A percentile compares a stretch with the other conserved stretches of the same genome.
phyloP scores from a whole-genome alignment of 345 rosid genomes.

The Clarkia xantiana region DNA sequence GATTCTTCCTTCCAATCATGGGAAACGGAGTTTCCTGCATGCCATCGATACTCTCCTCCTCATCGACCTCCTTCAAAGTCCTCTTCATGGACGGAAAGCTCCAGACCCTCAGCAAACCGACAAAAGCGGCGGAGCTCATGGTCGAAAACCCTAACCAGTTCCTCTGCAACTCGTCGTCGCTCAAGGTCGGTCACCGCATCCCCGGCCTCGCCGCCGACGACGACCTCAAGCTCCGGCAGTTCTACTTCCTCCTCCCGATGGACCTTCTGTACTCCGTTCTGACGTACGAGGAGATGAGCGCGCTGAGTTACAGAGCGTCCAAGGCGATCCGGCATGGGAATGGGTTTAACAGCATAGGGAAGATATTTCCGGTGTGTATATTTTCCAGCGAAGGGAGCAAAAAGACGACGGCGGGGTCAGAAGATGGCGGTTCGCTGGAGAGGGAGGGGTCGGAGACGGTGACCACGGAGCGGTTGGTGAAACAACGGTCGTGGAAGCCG shows the following conservation, averaged over 20 bases:
- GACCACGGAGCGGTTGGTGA: constrained; percentile 5
- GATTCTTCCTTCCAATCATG: constrained; percentile 10
- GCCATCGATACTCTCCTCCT: constrained; percentile 23
- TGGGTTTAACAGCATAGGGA: constrained; percentile 15
- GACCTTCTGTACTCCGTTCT: constrained; percentile 41
- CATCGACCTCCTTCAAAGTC: constrained; percentile 15
- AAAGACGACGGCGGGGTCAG: background rate
- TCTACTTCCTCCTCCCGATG: constrained; percentile 50
- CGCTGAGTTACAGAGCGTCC: constrained; percentile 20
- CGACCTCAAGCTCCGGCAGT: constrained; percentile 19
- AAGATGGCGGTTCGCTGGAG: background rate
- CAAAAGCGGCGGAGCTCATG: constrained; percentile 34
- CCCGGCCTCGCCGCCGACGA: constrained; percentile 32
- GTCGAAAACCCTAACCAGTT: constrained; percentile 31
- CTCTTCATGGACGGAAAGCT: constrained; percentile 19
- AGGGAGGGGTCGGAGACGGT: background rate
- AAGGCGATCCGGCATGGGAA: constrained; percentile 20
- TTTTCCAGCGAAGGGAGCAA: constrained; percentile 16
- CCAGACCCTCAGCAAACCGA: constrained; percentile 21
- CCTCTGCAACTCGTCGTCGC: constrained; percentile 25
- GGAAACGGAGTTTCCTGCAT: constrained; percentile 41
- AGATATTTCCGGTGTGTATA: constrained; percentile 32
- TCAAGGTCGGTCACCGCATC: constrained; percentile 26
- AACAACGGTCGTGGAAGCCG: constrained; percentile 51
- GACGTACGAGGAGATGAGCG: constrained; percentile 31